Base-by-base conservation (phyloP, 2,329 filamentous ascomycete species). In the Diaporthe humulicola region DNA sequence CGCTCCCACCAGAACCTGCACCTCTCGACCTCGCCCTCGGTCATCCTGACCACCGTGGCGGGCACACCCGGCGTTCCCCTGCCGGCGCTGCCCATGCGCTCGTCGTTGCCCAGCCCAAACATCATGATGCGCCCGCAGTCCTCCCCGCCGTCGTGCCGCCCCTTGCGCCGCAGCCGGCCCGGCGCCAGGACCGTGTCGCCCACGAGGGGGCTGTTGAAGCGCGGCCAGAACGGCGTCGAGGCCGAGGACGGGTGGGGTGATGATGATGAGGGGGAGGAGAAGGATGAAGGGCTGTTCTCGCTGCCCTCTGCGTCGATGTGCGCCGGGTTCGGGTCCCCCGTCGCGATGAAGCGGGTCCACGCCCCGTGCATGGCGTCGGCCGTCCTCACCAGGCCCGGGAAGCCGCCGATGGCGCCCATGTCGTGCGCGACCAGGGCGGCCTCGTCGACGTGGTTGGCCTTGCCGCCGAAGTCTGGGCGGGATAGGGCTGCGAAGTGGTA, bases 1-100 rank as follows among this genome's bases (percentile, higher is more conserved):
- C 87, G 86, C 17, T 85, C 84, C 89, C 89, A 92, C 92, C 92
- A 93, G 80, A 91, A 93, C 17, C 83, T 81, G 78, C 89, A 91
- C 78, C 90, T 87, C 69, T 85, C 81, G 71, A 82, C 82, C 75
- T 89, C 88, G 75, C 84, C 83, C 5, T 79, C 81, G 30, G 84
- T 88, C 82, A 86, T 80, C 73, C 69, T 82, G 76, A 84, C 81
- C 71, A 87, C 81, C 72, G 85, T 79, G 0, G 86, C 88, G 1
- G 87, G 83, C 3, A 83, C 79, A 89, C 91, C 15, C 73, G 78
- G 30, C 79, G 80, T 45, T 71, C 77, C 0, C 81, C 81, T 69
- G 76, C 86, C 78, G 76, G 84, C 79, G 77, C 61, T 48, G 4
- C 77, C 76, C 76, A 85, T 82, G 7, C 83, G 81, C 82, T 93